Conservation (phyloP, 306 rosid genomes). For the Crataegus laevigata region DNA sequence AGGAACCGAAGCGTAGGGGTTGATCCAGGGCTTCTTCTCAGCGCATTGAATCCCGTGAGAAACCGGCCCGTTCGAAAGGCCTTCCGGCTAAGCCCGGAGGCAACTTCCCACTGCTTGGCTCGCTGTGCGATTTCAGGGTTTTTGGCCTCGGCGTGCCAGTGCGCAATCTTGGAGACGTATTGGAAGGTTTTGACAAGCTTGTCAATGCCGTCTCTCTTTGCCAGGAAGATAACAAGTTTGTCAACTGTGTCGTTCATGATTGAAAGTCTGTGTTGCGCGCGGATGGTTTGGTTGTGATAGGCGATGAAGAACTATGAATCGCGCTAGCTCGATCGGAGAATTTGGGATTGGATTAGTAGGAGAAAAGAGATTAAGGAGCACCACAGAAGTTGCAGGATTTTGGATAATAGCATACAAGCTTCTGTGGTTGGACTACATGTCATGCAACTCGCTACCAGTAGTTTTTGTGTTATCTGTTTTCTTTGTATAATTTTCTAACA, state of each 20-base stretch:
- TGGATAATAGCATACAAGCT: slow-evolving; percentile 37
- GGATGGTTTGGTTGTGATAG: not conserved
- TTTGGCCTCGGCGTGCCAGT: slow-evolving; percentile 59
- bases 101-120: slow-evolving; percentile 78
- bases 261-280: not conserved
- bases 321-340: not conserved
- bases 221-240: slow-evolving; percentile 81
- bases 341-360: not conserved
- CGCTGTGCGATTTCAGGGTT: slow-evolving; percentile 38
- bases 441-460: slow-evolving; percentile 16
- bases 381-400: slow-evolving; percentile 38
- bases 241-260: slow-evolving; percentile 73
- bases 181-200: slow-evolving; percentile 95
- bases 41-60: slow-evolving; percentile 68
- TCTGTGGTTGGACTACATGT: slow-evolving; percentile 37
- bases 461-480: not conserved
- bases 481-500: no score
- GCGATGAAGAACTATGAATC: not conserved
- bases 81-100: slow-evolving; percentile 80
- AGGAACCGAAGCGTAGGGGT: slow-evolving; percentile 35
- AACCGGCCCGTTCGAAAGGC: slow-evolving; percentile 82
- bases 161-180: slow-evolving; percentile 75
- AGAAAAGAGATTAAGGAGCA: slow-evolving; percentile 28
- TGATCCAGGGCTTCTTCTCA: slow-evolving; percentile 65
- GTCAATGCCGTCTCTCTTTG: slow-evolving; percentile 97